Conservation (phyloP, 495 filamentous ascomycete species). For the Penicillium coffeae region DNA sequence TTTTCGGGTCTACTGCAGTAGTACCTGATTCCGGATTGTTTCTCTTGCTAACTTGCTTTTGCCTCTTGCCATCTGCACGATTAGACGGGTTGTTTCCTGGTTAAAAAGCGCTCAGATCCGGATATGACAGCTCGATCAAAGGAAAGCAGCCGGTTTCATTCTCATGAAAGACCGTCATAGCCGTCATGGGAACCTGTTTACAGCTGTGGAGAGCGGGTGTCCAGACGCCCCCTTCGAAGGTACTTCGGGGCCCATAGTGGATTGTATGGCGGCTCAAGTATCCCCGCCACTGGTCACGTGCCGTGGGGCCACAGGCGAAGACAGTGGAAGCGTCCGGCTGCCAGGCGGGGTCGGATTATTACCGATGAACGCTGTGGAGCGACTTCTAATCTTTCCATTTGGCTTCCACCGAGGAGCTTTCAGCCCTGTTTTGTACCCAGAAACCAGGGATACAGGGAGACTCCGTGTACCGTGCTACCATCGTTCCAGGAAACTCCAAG, state of each 20-base stretch:
- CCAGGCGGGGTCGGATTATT: background rate
- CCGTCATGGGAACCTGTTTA: conserved; percentile 10
- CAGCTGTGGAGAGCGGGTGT: conserved; percentile 9
- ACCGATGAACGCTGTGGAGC: background rate
- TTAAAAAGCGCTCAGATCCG: background rate
- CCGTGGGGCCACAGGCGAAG: background rate
- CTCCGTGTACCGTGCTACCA: too few relatives aligned
- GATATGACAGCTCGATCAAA: background rate
- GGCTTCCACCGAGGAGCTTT: background rate
- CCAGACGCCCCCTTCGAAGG: background rate
- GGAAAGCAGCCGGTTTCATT: background rate
- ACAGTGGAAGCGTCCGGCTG: too few relatives aligned
- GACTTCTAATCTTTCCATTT: background rate
- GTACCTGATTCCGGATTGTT: background rate
- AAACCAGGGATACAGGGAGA: conserved; percentile 4
- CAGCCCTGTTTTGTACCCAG: background rate
- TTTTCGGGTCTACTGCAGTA: background rate
- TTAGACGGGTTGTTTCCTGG: too few relatives aligned
- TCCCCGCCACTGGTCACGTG: background rate
- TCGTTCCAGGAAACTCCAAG: too few relatives aligned
- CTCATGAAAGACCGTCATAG: background rate
- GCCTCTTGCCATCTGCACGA: too few relatives aligned
- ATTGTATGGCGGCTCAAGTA: background rate
- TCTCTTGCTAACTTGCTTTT: background rate
- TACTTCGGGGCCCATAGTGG: background rate